Evolutionary conservation across 2,329 filamentous ascomycete species (phyloP), one percentile per base, ranked within the genome.

Genomic region (Sporothrix brasiliensis): DNA sequence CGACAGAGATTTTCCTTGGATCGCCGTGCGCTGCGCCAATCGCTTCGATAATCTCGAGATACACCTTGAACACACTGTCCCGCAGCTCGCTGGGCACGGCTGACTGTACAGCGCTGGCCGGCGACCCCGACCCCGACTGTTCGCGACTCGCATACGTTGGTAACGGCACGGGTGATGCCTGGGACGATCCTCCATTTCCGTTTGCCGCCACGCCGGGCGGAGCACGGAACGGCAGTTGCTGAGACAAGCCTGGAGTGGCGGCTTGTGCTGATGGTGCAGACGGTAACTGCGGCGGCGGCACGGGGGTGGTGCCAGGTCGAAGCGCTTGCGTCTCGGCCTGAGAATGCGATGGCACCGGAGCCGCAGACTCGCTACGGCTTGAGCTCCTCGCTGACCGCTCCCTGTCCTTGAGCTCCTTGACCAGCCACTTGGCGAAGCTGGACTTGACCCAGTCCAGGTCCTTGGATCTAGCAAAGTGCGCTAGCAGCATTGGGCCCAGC

Each of bases 401-500:
- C 14, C 60, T 68, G 53, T 72, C 84, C 4, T 77, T 77, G 72
- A 82, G 79, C 72, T 80, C 75, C 1, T 76, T 72, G 2, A 76
- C 79, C 58, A 89, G 76, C 83, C 84, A 87, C 30, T 80, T 80
- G 71, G 83, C 80, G 72, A 89, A 85, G 5, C 76, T 76, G 0
- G 85, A 87, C 2, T 74, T 67, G 10, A 74, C 73, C 85, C 85
- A 87, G 49, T 80, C 77, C 34, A 83, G 77, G 0, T 76, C 74
- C 4, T 60, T 69, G 30, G 82, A 81, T 66, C 82, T 82, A 1
- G 79, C 75, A 61, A 87, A 85, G 70, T 88, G 86, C 4, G 81
- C 80, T 14, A 87, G 79, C 2, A 89, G 77, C 72, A 88, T 87
- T 1, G 80, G 75, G 1, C 83, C 83, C 72, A 88, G 84, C 21